phyloP scores from a whole-genome alignment of 306 rosid genomes.

The Urtica urens region DNA sequence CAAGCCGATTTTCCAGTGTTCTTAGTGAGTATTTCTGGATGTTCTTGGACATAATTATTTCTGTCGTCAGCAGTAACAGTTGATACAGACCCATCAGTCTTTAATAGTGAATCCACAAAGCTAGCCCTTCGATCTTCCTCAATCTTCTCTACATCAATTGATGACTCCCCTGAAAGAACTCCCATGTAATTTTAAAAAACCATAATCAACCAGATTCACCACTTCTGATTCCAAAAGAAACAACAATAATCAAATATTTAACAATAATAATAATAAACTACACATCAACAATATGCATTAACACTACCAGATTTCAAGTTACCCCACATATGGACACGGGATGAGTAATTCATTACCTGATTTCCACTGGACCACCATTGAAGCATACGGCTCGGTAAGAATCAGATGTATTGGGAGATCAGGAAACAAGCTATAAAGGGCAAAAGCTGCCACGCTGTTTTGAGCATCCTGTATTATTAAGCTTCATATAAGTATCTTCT shows the following conservation, averaged over 20 bases:
- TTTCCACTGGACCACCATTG: conserved; percentile 60
- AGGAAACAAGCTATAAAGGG: conserved; percentile 70
- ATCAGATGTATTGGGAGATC: conserved; percentile 72
- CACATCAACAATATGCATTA: conserved; percentile 1
- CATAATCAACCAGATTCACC: conserved; percentile 12
- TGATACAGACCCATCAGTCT: conserved; percentile 35
- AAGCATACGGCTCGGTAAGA: conserved; percentile 67
- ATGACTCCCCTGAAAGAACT: conserved; percentile 55
- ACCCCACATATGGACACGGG: neutral
- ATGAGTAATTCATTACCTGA: conserved; percentile 33
- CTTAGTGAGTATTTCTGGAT: conserved; percentile 17
- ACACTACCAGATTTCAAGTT: neutral
- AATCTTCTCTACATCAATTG: conserved; percentile 46
- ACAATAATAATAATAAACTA: neutral
- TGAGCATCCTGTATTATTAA: conserved; percentile 64
- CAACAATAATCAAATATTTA: conserved; percentile 2
- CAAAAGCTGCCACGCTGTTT: conserved; percentile 88
- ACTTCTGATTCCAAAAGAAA: neutral
- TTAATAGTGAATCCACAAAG: conserved; percentile 73
- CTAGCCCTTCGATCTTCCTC: conserved; percentile 66
- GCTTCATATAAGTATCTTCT: neutral
- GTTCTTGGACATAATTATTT: conserved; percentile 20
- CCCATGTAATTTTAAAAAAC: conserved; percentile 5
- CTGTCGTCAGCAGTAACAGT: conserved; percentile 27
- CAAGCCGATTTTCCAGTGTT: conserved; percentile 27